These are phyloP conservation scores for Plasmodium vivax DNA, from an alignment of 169 alveolate species.

Conservation along the genomic window DNA sequence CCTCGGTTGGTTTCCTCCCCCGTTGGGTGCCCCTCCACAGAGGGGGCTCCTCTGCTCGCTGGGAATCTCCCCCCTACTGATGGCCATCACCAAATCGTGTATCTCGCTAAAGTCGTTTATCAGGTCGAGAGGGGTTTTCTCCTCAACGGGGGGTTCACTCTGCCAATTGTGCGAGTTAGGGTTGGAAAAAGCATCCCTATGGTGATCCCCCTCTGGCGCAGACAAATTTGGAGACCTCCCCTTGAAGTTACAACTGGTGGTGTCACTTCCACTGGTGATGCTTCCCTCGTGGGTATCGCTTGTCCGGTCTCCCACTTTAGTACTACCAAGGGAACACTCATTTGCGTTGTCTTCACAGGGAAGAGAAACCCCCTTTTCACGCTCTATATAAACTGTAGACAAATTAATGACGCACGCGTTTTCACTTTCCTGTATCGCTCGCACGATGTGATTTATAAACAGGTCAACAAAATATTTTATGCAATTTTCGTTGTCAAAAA, in stretches of 20 bases:
- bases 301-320: not conserved
- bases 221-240: not conserved
- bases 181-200: not conserved
- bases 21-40: not conserved
- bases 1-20: not conserved
- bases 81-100: slow-evolving; percentile 9
- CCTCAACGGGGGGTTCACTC: not conserved
- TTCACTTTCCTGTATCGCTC: slow-evolving; percentile 15
- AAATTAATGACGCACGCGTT: slow-evolving; percentile 17
- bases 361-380: not conserved
- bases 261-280: not conserved
- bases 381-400: slow-evolving; percentile 14
- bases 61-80: not conserved
- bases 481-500: slow-evolving; percentile 55
- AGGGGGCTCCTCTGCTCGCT: not conserved
- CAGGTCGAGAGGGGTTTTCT: not conserved
- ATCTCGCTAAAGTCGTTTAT: slow-evolving; percentile 35
- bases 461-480: slow-evolving; percentile 67
- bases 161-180: not conserved
- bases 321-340: not conserved
- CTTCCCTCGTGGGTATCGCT: not conserved
- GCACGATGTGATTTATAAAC: slow-evolving; percentile 28
- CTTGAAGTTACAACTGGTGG: not conserved
- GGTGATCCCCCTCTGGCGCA: not conserved
- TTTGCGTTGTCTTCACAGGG: not conserved